phyloP scores from a whole-genome alignment of 441 rosid species.

The Cnidoscolus chayamansa region DNA sequence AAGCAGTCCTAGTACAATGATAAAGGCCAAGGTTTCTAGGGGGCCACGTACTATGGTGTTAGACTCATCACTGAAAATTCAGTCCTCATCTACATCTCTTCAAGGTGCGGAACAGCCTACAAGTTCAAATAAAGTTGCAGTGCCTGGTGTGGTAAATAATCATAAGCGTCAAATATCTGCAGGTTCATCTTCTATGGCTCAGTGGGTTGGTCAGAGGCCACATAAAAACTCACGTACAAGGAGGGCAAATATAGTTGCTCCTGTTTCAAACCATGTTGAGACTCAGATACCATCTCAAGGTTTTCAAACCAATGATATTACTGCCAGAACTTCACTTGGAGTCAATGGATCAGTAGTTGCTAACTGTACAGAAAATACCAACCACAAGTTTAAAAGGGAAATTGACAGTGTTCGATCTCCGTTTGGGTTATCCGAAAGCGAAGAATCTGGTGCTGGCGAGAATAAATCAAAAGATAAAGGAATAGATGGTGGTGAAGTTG shows the following conservation, averaged over 20 bases:
- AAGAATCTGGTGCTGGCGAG: constrained; percentile 86
- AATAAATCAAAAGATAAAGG: constrained; percentile 58
- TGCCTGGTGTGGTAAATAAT: constrained; percentile 40
- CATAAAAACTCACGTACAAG: constrained; percentile 79
- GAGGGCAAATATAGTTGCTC: constrained; percentile 76
- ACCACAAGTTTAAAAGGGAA: constrained; percentile 60
- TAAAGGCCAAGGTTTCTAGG: constrained; percentile 69
- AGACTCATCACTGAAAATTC: constrained; percentile 61
- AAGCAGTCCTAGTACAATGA: constrained; percentile 45
- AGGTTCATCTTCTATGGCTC: constrained; percentile 83
- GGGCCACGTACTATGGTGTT: constrained; percentile 62
- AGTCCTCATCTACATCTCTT: constrained; percentile 50
- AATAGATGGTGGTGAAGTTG: constrained; percentile 46
- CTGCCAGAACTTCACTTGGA: constrained; percentile 54
- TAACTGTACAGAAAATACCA: constrained; percentile 38
- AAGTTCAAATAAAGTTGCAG: constrained; percentile 41
- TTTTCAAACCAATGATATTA: constrained; percentile 54
- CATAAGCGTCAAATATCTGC: constrained; percentile 45
- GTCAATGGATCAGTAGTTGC: constrained; percentile 42
- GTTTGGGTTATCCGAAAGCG: constrained; percentile 75
- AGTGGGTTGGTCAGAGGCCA: constrained; percentile 95
- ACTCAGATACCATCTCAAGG: constrained; percentile 58
- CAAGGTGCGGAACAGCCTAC: constrained; percentile 58
- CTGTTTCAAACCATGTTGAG: constrained; percentile 63
- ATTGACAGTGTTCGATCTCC: constrained; percentile 66